Conservation (phyloP, 2,329 filamentous ascomycete species). For the Penicillium sp. region DNA sequence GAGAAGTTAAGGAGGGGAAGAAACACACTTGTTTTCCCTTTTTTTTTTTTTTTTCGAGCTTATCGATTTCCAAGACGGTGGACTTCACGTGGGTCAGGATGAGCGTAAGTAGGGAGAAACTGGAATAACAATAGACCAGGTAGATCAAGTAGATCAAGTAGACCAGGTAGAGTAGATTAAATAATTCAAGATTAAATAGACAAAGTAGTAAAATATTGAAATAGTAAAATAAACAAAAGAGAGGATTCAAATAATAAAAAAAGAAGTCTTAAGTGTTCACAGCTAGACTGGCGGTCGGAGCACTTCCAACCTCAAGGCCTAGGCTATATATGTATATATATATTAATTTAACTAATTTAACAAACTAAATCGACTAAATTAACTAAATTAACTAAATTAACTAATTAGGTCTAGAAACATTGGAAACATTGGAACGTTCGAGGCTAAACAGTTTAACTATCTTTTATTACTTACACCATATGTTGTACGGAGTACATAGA, state of each 20-base stretch:
- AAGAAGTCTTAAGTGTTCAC: constrained; percentile 1
- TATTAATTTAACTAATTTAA: background rate
- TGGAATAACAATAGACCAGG: background rate
- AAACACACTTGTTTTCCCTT: background rate
- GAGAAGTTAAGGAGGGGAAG: background rate
- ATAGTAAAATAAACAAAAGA: background rate
- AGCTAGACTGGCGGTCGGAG: constrained; percentile 1
- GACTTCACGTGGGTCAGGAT: background rate
- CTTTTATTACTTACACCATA: background rate
- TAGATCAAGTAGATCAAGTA: background rate
- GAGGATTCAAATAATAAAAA: background rate
- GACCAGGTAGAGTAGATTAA: too few species aligned
- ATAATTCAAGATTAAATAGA: background rate
- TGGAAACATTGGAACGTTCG: background rate
- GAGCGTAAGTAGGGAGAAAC: too few species aligned
- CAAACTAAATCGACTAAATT: too few species aligned
- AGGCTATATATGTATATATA: background rate
- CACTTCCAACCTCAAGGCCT: background rate
- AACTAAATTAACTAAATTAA: too few species aligned
- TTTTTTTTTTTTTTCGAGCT: background rate
- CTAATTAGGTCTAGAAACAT: background rate
- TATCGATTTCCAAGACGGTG: background rate
- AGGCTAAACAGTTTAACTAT: background rate
- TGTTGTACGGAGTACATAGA: background rate
- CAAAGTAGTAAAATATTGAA: too few species aligned